phyloP scores from a whole-genome alignment of 2,329 filamentous ascomycete species.

The Pleurostoma richardsiae region DNA sequence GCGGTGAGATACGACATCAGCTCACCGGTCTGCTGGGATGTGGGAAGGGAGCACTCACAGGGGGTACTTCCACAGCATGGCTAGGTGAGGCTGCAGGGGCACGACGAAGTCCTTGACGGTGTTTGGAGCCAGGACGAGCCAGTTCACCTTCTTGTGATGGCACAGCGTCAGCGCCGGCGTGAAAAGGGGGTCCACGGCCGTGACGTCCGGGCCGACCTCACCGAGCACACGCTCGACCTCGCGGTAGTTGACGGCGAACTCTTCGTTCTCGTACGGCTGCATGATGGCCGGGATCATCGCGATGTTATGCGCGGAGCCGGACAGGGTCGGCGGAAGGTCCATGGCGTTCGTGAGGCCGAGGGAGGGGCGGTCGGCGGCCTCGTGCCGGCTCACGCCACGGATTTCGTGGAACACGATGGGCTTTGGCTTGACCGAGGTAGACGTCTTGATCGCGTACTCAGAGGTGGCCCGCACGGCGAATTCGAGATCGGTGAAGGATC shows the following conservation, averaged over 20 bases:
- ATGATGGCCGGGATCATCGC: slow-evolving; percentile 13
- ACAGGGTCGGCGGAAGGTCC: slow-evolving; percentile 3
- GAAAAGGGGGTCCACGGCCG: slow-evolving; percentile 24
- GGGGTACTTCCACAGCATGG: slow-evolving; percentile 31
- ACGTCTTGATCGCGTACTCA: slow-evolving; percentile 7
- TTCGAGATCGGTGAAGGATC: slow-evolving; percentile 20
- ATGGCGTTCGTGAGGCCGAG: slow-evolving; percentile 7
- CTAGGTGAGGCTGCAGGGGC: slow-evolving; percentile 29
- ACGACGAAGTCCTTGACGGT: slow-evolving; percentile 31
- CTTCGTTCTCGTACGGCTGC: slow-evolving; percentile 21
- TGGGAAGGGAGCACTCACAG: slow-evolving; percentile 22
- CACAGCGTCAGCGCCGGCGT: slow-evolving; percentile 33
- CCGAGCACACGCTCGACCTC: slow-evolving; percentile 18
- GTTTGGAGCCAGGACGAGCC: slow-evolving; percentile 35
- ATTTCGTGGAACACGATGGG: slow-evolving; percentile 18
- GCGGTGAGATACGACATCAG: background rate
- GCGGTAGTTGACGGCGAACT: slow-evolving; percentile 21
- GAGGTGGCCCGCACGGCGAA: slow-evolving; percentile 10
- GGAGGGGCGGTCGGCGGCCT: slow-evolving; percentile 10
- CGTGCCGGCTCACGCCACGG: slow-evolving; percentile 11
- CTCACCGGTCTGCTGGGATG: background rate
- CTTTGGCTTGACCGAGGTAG: slow-evolving; percentile 9
- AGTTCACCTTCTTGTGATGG: slow-evolving; percentile 19
- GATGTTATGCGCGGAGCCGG: slow-evolving; percentile 4
- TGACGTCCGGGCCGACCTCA: slow-evolving; percentile 22